Evolutionary conservation across 2,329 filamentous ascomycete species (phyloP), one percentile per base, ranked within the genome.

Genomic region (Ascochyta pisi): DNA sequence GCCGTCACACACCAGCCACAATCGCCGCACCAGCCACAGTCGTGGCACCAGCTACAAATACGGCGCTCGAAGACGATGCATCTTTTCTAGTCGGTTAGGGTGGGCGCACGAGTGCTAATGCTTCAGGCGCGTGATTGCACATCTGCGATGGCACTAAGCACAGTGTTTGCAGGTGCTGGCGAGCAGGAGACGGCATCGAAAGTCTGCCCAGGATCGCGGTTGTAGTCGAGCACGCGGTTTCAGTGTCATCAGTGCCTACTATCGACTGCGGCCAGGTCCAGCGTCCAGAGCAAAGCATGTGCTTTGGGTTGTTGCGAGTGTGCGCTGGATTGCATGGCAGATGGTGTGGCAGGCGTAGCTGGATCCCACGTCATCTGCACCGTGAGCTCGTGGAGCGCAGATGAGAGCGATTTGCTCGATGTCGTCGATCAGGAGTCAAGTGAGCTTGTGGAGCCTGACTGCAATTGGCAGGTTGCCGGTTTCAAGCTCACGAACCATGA

Each of bases 331-430:
- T 3, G 33, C 26, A 46, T 40, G n/a, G 35, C 23, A 23, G 41
- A 45, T 39, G 34, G 15, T 39, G n/a, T 38, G 13, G 15, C 31
- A 43, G 29, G n/a, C 2, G 44, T 27, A 7, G 42, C 39, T 27
- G 22, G 27, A 27, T 13, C 23, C 13, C 27, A 26, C 15, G 23
- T 27, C 39, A 41, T 41, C 3, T 3, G 13, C 10, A 24, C n/a
- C 15, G 19, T 5, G n/a, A 23, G 33, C 10, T 37, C 6, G 16
- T 37, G 34, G 16, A 1, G 1, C 5, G n/a, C n/a, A 39, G 31
- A 23, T 2, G 44, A 23, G 29, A 8, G 40, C 51, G 52, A 50
- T 54, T 40, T 15, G 34, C 52, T 55, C 46, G 22, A 33, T 37
- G 42, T 55, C n/a, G 47, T 16, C 37, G 42, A 37, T 37, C 29